Evolutionary conservation across 2,329 filamentous ascomycete species (phyloP).

Genomic region (Dothiorella sarmentorum): DNA sequence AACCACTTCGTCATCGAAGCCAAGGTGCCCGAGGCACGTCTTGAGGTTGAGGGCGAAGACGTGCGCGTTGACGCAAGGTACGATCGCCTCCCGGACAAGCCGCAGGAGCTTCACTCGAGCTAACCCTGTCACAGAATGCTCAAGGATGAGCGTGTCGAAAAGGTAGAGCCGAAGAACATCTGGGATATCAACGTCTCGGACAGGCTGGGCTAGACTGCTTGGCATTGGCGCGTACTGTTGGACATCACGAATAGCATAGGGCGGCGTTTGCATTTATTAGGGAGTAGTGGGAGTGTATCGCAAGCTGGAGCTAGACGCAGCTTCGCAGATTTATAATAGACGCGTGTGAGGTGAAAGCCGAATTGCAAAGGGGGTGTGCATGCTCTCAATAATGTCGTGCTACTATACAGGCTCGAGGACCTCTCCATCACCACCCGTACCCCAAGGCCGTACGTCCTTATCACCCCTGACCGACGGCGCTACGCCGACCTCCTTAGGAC

Average conservation of each 20-base stretch:
- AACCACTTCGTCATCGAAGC: constrained; percentile 97
- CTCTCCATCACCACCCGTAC: constrained; percentile 2
- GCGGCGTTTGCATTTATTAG: constrained; percentile 9
- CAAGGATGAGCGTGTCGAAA: constrained; percentile 76
- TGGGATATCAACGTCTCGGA: constrained; percentile 77
- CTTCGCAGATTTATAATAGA: background rate
- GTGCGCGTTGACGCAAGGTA: constrained; percentile 71
- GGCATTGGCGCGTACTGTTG: background rate
- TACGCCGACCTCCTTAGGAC: constrained; percentile 18
- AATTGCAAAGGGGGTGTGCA: background rate
- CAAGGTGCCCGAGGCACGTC: constrained; percentile 71
- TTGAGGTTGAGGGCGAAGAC: constrained; percentile 91
- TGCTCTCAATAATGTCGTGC: background rate
- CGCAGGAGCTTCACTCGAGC: background rate
- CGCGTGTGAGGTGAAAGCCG: background rate
- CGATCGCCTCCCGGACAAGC: constrained; percentile 19
- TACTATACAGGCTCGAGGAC: constrained; percentile 10
- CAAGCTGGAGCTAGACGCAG: background rate
- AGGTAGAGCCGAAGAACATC: constrained; percentile 59
- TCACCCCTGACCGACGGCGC: background rate
- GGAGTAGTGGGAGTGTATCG: background rate
- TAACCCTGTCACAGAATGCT: constrained; percentile 62
- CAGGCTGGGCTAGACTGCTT: constrained; percentile 61
- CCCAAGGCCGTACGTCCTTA: background rate
- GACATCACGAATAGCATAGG: constrained; percentile 8